Evolutionary conservation across 2,329 filamentous ascomycete species (phyloP), one percentile per base, ranked within the genome.

Genomic region (Alternaria viburni): DNA sequence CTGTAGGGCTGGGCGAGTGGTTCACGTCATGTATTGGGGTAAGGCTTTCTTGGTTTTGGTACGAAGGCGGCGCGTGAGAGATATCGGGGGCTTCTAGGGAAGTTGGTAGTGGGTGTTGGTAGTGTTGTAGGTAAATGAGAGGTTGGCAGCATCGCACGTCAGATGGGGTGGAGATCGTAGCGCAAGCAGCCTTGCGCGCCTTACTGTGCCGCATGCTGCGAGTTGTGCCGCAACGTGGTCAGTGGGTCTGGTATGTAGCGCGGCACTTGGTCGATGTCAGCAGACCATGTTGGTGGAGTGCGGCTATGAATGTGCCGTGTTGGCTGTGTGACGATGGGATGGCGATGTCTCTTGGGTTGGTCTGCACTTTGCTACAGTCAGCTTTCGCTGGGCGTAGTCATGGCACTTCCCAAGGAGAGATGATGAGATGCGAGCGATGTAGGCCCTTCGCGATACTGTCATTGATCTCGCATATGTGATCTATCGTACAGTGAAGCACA

Each of bases 271-370:
- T 44, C 50, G 30, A 32, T 17, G 55, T 30, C 30, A 44, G 50
- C 46, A 41, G 23, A 15, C n/a, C 11, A 12, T 26, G 50, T 62
- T 62, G 62, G 62, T 65, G 54, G 50, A 59, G 54, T 51, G 54
- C 26, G 49, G 49, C 45, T 23, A 26, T 15, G 45, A 25, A 41
- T 45, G 11, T 55, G 61, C 47, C 28, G 30, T 28, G 19, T 45
- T 5, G 28, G 15, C 17, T 52, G 26, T 25, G 43, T 50, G 7
- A 15, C 46, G n/a, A 19, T 50, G 46, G 17, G 17, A 46, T 12
- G 41, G 23, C 28, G 11, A 36, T 6, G 23, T 52, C 49, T 28
- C 25, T 21, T 15, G 26, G 2, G 17, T 2, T 41, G 12, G 4
- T 8, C 32, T 36, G 23, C 28, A 23, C 28, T 9, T 36, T 19